A percentile compares a stretch with the other conserved stretches of the same genome.
Evolutionary conservation across 345 rosid species (phyloP).

Genomic region (Gossypium stocksii): DNA sequence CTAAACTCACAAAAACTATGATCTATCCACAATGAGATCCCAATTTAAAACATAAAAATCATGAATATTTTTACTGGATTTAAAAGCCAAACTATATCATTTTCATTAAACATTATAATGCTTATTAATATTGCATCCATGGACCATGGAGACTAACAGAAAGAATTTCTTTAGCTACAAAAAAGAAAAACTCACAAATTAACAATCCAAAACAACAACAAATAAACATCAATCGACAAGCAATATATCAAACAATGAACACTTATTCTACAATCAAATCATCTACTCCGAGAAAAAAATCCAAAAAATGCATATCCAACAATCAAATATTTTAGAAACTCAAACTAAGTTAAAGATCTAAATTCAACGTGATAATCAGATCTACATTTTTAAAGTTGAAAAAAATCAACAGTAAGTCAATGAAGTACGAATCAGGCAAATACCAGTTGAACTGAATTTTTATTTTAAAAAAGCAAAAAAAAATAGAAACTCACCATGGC

Average conservation of each 20-base stretch:
- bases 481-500: conserved; percentile 7
- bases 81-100: neutral
- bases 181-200: neutral
- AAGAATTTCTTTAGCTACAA: neutral
- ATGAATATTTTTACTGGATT: neutral
- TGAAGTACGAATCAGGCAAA: neutral
- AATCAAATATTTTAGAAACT: neutral
- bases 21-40: neutral
- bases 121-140: too few species aligned
- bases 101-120: too few species aligned
- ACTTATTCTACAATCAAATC: neutral
- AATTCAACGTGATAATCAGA: neutral
- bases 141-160: neutral
- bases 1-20: neutral
- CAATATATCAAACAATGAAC: neutral
- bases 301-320: neutral
- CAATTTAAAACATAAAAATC: neutral
- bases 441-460: neutral
- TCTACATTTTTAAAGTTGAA: neutral
- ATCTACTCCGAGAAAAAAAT: neutral
- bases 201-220: neutral
- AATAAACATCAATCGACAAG: neutral
- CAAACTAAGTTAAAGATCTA: conserved; percentile 1
- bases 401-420: neutral
- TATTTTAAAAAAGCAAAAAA: neutral